Conservation (phyloP, 768 basidiomycete species). For the Kwoniella sp. region DNA sequence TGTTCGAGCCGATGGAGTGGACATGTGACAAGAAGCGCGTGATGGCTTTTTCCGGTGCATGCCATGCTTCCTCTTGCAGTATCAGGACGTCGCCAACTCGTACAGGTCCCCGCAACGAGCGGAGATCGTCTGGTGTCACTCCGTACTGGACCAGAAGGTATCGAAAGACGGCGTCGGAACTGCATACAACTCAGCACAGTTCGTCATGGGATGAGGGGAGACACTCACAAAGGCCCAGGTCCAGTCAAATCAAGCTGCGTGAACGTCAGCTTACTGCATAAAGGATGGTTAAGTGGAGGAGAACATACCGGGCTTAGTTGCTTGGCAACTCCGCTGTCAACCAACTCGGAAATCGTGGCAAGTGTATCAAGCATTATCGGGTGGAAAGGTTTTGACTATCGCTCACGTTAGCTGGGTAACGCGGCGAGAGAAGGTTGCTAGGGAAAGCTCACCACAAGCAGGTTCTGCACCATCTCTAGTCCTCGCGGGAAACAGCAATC, state of each 20-base stretch:
- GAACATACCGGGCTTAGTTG: slow-evolving; percentile 21
- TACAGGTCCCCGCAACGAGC: slow-evolving; percentile 20
- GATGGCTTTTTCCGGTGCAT: slow-evolving; percentile 25
- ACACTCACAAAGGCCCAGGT: slow-evolving; percentile 36
- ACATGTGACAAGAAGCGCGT: slow-evolving; percentile 8
- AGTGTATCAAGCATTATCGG: slow-evolving; percentile 31
- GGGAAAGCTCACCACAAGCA: slow-evolving; percentile 23
- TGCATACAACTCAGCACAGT: neutral
- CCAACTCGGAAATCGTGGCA: slow-evolving; percentile 22
- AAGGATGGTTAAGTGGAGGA: neutral
- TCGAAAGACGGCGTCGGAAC: slow-evolving; percentile 37
- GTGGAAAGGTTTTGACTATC: slow-evolving; percentile 31
- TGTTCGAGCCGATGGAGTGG: neutral
- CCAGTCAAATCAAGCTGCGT: slow-evolving; percentile 31
- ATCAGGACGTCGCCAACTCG: slow-evolving; percentile 35
- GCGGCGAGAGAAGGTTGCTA: too few species aligned
- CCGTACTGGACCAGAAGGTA: slow-evolving; percentile 34
- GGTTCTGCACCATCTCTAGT: slow-evolving; percentile 28
- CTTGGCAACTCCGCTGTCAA: slow-evolving; percentile 8
- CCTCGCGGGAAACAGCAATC: slow-evolving; percentile 17
- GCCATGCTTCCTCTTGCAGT: slow-evolving; percentile 27
- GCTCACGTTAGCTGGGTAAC: too few species aligned
- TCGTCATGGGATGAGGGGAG: neutral
- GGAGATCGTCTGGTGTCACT: slow-evolving; percentile 21
- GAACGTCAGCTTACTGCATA: neutral